Evolutionary conservation across 306 rosid species (phyloP).

Genomic region (Rosa rugosa): DNA sequence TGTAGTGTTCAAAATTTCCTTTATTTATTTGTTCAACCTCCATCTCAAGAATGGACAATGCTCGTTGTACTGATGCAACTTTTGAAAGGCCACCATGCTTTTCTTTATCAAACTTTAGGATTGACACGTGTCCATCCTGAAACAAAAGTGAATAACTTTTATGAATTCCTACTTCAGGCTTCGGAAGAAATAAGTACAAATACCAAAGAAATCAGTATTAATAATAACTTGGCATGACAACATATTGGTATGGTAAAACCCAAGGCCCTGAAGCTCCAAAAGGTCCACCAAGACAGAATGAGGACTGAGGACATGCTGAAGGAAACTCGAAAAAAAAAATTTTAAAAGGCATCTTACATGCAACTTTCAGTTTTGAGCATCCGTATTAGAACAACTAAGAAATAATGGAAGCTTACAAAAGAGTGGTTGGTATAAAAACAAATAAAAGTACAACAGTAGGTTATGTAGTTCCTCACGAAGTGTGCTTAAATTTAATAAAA

Average conservation of each 20-base stretch:
- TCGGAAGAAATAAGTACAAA: neutral
- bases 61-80: constrained; percentile 86
- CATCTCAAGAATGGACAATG: constrained; percentile 93
- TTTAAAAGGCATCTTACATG: neutral
- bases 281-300: neutral
- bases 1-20: constrained; percentile 88
- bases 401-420: neutral
- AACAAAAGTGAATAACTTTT: constrained; percentile 8
- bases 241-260: neutral
- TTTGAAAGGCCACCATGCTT: constrained; percentile 57
- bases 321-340: neutral
- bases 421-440: neutral
- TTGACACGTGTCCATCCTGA: constrained; percentile 88
- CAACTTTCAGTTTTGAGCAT: neutral
- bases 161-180: constrained; percentile 6
- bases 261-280: neutral
- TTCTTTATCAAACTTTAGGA: constrained; percentile 78
- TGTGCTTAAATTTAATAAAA: neutral
- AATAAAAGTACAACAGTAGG: neutral
- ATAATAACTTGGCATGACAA: neutral
- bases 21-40: constrained; percentile 97
- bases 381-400: neutral
- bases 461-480: neutral
- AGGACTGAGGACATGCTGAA: neutral
- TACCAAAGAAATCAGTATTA: neutral